Evolutionary conservation across 2,329 filamentous ascomycete genomes (phyloP).

Genomic region (Biscogniauxia sp.): DNA sequence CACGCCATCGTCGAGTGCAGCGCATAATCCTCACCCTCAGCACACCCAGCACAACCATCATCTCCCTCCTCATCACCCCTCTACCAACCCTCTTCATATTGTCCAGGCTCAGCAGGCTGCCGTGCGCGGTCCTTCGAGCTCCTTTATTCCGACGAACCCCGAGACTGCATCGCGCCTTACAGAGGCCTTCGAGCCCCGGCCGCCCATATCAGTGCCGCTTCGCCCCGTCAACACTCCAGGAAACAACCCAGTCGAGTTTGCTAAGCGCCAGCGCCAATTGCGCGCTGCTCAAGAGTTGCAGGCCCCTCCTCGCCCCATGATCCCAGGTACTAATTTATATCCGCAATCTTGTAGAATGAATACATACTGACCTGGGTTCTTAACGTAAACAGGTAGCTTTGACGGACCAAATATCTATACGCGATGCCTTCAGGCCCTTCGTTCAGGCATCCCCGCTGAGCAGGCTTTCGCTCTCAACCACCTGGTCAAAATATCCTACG

Average conservation of each 20-base stretch:
- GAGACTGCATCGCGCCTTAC: conserved; percentile 61
- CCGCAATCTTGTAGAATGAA: background rate
- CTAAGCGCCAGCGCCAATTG: conserved; percentile 50
- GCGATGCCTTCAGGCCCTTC: conserved; percentile 78
- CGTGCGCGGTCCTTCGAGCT: conserved; percentile 36
- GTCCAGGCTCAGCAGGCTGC: conserved; percentile 33
- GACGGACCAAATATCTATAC: conserved; percentile 89
- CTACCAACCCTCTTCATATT: conserved; percentile 30
- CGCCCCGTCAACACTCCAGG: conserved; percentile 73
- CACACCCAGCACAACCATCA: conserved; percentile 27
- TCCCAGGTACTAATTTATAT: conserved; percentile 60
- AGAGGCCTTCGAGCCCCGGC: conserved; percentile 67
- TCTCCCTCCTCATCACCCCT: conserved; percentile 27
- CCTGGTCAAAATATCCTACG: conserved; percentile 90
- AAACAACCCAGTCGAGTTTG: conserved; percentile 69
- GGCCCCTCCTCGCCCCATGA: conserved; percentile 55
- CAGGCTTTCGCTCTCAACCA: conserved; percentile 93
- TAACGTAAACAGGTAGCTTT: conserved; percentile 48
- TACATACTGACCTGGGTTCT: conserved; percentile 5
- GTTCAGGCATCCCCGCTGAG: conserved; percentile 75
- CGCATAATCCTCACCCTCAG: conserved; percentile 19
- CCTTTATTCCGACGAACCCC: conserved; percentile 52
- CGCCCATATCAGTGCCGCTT: conserved; percentile 61
- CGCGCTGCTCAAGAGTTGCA: conserved; percentile 32
- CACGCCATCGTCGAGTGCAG: conserved; percentile 25